Conservation (phyloP, 2,329 filamentous ascomycete genomes). For the Penicillium expansum region DNA sequence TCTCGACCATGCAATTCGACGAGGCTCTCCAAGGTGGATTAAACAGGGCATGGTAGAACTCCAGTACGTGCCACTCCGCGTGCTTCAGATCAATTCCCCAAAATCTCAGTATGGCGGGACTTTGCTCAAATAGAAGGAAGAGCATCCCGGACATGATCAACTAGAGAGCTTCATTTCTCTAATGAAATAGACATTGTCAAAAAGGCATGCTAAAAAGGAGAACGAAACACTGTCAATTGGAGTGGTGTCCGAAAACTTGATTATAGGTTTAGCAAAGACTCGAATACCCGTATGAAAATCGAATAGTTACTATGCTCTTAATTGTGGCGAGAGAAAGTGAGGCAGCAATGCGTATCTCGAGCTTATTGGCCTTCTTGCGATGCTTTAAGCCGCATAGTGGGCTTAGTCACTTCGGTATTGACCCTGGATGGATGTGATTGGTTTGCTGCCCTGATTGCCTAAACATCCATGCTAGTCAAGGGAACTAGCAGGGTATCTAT, state of each 20-base stretch:
- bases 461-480: no score
- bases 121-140: not conserved
- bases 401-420: not conserved
- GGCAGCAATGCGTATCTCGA: not conserved
- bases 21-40: not conserved
- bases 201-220: not conserved
- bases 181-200: not conserved
- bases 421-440: not conserved
- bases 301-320: not conserved
- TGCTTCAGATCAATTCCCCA: not conserved
- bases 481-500: not conserved
- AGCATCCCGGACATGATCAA: not conserved
- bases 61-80: not conserved
- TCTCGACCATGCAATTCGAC: not conserved
- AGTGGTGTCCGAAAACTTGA: not conserved
- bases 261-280: no score
- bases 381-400: not conserved
- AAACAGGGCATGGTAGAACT: not conserved
- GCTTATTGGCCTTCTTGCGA: not conserved
- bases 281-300: not conserved
- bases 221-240: not conserved
- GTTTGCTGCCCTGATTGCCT: not conserved
- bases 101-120: not conserved
- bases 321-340: not conserved
- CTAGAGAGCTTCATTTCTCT: not conserved